These are phyloP conservation scores for Tuber umbilicatum DNA, from an alignment of 495 filamentous ascomycete genomes.

Conservation along the genomic window DNA sequence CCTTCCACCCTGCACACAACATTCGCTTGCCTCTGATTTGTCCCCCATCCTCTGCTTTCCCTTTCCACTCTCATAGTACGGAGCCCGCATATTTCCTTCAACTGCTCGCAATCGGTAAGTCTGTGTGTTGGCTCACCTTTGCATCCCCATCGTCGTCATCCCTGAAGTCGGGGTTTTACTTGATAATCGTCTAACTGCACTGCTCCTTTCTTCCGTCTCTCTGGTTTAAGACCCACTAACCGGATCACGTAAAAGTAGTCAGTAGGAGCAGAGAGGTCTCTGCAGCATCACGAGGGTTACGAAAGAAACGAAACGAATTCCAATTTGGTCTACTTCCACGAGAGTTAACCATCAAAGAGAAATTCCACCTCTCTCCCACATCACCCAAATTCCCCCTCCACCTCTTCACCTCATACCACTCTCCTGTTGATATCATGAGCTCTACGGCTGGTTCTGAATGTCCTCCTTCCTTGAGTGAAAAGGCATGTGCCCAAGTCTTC, in stretches of 20 bases:
- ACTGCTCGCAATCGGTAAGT: slow-evolving; percentile 30
- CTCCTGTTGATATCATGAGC: slow-evolving; percentile 18
- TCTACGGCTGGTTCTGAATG: slow-evolving; percentile 21
- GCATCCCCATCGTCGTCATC: slow-evolving; percentile 25
- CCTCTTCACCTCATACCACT: slow-evolving; percentile 14
- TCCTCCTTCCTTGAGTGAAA: slow-evolving; percentile 18
- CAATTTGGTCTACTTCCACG: not conserved
- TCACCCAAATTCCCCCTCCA: slow-evolving; percentile 10
- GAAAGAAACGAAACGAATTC: slow-evolving; percentile 16
- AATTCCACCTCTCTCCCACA: slow-evolving; percentile 10
- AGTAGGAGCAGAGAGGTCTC: not conserved
- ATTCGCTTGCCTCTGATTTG: slow-evolving; percentile 14
- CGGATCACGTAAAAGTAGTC: not conserved
- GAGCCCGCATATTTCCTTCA: slow-evolving; percentile 32
- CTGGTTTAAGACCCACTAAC: not conserved
- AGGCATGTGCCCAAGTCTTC: slow-evolving; percentile 9
- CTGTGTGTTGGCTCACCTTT: slow-evolving; percentile 26
- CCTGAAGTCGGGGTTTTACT: slow-evolving; percentile 28
- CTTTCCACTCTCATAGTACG: slow-evolving; percentile 11
- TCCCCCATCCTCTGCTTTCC: slow-evolving; percentile 3
- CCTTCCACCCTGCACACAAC: slow-evolving; percentile 15
- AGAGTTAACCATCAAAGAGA: slow-evolving; percentile 14
- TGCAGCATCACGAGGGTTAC: slow-evolving; percentile 9
- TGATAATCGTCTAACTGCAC: slow-evolving; percentile 10
- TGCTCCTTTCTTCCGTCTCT: not conserved